phyloP scores from a whole-genome alignment of 768 basidiomycete species.

The Suillus placidus region DNA sequence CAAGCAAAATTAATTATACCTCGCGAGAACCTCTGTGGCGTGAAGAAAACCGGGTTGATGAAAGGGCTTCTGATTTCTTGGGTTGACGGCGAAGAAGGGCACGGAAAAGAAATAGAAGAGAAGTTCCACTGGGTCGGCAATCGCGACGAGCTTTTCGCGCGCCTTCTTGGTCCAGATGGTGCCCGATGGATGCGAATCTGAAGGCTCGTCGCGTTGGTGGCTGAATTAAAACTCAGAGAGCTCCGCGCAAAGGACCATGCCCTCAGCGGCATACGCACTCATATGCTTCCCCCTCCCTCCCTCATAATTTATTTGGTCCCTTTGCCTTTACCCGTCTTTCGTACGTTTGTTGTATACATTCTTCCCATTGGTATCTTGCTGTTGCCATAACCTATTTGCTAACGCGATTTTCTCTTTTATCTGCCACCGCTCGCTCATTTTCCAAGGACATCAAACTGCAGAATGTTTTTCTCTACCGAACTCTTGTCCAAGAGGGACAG shows the following conservation, averaged over 20 bases:
- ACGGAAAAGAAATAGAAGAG: conserved; percentile 47
- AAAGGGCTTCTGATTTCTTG: conserved; percentile 56
- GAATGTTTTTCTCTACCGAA: conserved; percentile 88
- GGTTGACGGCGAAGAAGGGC: conserved; percentile 33
- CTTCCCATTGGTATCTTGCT: conserved; percentile 3
- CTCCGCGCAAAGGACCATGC: conserved; percentile 7
- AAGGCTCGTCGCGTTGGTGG: conserved; percentile 18
- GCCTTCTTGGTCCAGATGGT: conserved; percentile 56
- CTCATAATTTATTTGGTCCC: conserved; percentile 7
- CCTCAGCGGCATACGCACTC: neutral
- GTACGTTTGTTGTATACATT: conserved; percentile 6
- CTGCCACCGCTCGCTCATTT: neutral
- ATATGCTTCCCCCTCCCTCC: conserved; percentile 10
- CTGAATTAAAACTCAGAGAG: conserved; percentile 14
- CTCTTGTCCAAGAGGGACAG: conserved; percentile 80
- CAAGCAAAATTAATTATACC: conserved; percentile 49
- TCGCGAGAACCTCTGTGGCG: conserved; percentile 49
- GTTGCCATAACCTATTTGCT: conserved; percentile 12
- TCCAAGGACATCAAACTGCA: conserved; percentile 7
- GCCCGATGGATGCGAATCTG: conserved; percentile 52
- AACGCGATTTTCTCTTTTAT: neutral
- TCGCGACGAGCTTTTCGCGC: conserved; percentile 68
- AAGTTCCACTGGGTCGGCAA: conserved; percentile 61
- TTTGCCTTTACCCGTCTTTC: conserved; percentile 8
- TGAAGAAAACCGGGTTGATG: conserved; percentile 58